Percentiles rank a stretch among this genome's conserved stretches.
Conservation (phyloP, 73 alveolate species). For the Paramecium sonneborni region DNA sequence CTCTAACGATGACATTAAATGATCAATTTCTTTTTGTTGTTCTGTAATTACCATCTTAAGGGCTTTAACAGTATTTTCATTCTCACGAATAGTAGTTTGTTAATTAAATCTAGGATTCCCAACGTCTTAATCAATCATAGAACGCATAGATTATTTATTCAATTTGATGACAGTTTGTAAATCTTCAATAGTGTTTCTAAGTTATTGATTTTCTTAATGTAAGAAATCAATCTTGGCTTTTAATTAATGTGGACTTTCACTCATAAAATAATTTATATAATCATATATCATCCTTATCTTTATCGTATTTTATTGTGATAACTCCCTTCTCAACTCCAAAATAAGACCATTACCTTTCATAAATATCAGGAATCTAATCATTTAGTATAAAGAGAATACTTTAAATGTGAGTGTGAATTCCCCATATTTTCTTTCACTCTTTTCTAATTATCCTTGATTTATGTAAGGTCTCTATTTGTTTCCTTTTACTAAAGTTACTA, state of each 20-base stretch:
- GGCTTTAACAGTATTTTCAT: conserved; percentile 15
- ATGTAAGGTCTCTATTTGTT: conserved; percentile 52
- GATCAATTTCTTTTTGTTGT: conserved; percentile 51
- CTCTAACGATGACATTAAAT: conserved; percentile 36
- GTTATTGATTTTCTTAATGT: conserved; percentile 22
- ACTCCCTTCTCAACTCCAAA: conserved; percentile 70
- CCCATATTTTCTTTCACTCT: conserved; percentile 70
- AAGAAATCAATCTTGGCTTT: conserved; percentile 38
- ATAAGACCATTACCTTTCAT: conserved; percentile 67
- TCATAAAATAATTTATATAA: background rate
- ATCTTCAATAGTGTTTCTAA: conserved; percentile 27
- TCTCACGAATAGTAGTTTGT: conserved; percentile 21
- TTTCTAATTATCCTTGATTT: conserved; percentile 39
- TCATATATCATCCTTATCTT: conserved; percentile 60
- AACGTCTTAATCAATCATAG: conserved; percentile 52
- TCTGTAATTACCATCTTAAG: conserved; percentile 17
- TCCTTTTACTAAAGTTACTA: conserved; percentile 60
- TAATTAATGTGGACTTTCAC: conserved; percentile 47
- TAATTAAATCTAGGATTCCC: conserved; percentile 20
- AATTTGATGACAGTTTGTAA: conserved; percentile 12
- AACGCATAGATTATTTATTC: conserved; percentile 16
- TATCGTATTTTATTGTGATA: conserved; percentile 54
- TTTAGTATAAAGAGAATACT: background rate
- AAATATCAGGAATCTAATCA: conserved; percentile 61
- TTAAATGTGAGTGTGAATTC: conserved; percentile 66